Evolutionary conservation across 2,329 filamentous ascomycete genomes (phyloP), one percentile per base, ranked within the genome.

Genomic region (Huntiella moniliformis): DNA sequence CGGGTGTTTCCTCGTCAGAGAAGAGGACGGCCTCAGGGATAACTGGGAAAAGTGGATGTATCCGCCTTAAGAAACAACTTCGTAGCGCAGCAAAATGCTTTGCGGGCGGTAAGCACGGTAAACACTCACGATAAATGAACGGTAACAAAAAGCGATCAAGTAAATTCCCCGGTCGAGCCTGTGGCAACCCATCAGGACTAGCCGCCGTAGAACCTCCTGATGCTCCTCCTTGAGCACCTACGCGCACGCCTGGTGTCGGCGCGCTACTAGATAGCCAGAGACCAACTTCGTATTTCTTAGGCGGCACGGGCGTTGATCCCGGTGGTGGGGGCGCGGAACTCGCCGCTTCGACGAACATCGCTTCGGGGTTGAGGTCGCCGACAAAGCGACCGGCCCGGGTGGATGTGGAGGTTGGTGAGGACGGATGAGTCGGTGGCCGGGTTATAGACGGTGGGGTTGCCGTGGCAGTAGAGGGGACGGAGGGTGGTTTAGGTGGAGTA

Each of bases 361-460:
- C 68, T 54, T 76, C 73, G 2, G 73, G 73, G 51, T 73, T 77
- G 22, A 74, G 53, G 53, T 76, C 72, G 13, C 72, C 71, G 34
- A 76, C 67, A 46, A 74, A 76, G 5, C 72, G 67, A 1, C 61
- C 62, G 0, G 60, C 59, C 7, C 42, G 48, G 22, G 39, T 15
- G 10, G 35, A 13, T 12, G 42, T 32, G n/a, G 46, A 31, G 5
- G 46, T 22, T 10, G 43, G 32, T 2, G 47, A 41, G 2, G 47
- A 47, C 32, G 41, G n/a, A 38, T 22, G 42, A 12, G 42, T 42
- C 4, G 40, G 32, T 13, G 37, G 17, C 10, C 33, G 34, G 15
- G 43, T 37, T 6, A 37, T 32, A 11, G 43, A 45, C 5, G 43
- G 35, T 6, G 43, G 32, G 22, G 43, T 42, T 4, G 31, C n/a